Conservation (phyloP, 805 yeast species). For the Suhomyces prunicola region DNA sequence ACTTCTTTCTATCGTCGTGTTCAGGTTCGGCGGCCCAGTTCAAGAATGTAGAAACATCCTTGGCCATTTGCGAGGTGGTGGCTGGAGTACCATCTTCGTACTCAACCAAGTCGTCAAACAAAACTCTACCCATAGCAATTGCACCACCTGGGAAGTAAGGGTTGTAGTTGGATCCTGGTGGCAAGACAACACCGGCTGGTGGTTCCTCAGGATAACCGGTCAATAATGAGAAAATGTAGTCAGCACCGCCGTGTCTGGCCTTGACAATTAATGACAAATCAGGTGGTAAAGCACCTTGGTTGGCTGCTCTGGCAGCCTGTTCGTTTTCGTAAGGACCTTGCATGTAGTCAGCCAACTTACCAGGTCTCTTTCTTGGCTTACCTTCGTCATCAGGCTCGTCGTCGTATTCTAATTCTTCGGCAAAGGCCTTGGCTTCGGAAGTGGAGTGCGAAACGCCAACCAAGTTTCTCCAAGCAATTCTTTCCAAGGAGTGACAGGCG, state of each 20-base stretch:
- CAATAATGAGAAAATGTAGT: conserved; percentile 89
- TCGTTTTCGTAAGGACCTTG: conserved; percentile 97
- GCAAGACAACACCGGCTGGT: conserved; percentile 93
- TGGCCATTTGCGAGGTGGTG: conserved; percentile 98
- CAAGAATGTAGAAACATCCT: conserved; percentile 92
- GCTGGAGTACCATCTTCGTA: conserved; percentile 99
- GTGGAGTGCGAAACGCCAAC: conserved; percentile 96
- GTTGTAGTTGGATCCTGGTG: conserved; percentile 95
- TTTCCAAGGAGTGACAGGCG: conserved; percentile 94
- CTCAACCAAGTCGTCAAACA: conserved; percentile 96
- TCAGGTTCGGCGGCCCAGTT: conserved; percentile 99
- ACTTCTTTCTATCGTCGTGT: conserved; percentile 95
- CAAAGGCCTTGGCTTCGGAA: conserved; percentile 86
- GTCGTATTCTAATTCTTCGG: conserved; percentile 96
- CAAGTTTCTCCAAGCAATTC: conserved; percentile 97
- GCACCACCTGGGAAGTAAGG: conserved; percentile 99
- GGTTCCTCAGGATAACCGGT: conserved; percentile 99
- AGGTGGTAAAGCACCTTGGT: conserved; percentile 98
- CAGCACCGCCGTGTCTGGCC: conserved; percentile 98
- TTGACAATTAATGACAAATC: conserved; percentile 95
- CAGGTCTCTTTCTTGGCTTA: conserved; percentile 95
- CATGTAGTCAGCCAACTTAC: conserved; percentile 92
- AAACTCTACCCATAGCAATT: conserved; percentile 98
- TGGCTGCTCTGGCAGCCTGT: conserved; percentile 99
- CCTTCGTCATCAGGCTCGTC: conserved; percentile 97